A percentile compares a stretch with the other conserved stretches of the same genome.
These are phyloP conservation scores for Gnetum montanum DNA, from an alignment of 75 land plant genomes.

Conservation along the genomic window DNA sequence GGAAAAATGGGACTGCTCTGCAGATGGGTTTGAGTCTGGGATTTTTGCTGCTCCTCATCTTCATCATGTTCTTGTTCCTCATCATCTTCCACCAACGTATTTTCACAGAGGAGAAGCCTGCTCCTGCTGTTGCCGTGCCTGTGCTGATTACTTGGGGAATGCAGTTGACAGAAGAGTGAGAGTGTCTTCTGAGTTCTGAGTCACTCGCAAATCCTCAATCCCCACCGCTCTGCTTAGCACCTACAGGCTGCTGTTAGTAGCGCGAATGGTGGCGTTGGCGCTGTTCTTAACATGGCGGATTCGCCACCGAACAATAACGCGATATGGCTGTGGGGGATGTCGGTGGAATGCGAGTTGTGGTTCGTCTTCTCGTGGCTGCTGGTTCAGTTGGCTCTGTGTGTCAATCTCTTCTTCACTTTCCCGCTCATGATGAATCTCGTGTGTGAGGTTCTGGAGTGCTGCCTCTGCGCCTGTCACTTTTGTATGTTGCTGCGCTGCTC, in stretches of 20 bases:
- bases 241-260: slow-evolving; percentile 42
- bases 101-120: too few relatives aligned
- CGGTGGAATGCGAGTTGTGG: slow-evolving; percentile 87
- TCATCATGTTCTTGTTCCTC: too few relatives aligned
- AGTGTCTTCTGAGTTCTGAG: too few relatives aligned
- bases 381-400: slow-evolving; percentile 31
- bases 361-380: slow-evolving; percentile 94
- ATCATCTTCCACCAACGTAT: too few relatives aligned
- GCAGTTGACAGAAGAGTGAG: too few relatives aligned
- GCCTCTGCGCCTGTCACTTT: slow-evolving; percentile 6
- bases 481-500: slow-evolving; percentile 12
- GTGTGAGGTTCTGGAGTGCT: slow-evolving; percentile 29
- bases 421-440: slow-evolving; percentile 46
- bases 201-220: too few relatives aligned
- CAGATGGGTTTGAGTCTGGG: too few relatives aligned
- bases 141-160: too few relatives aligned
- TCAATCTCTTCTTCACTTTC: slow-evolving; percentile 35
- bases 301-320: slow-evolving; percentile 68
- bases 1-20: too few relatives aligned
- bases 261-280: slow-evolving; percentile 41
- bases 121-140: too few relatives aligned
- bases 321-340: slow-evolving; percentile 89
- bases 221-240: too few relatives aligned
- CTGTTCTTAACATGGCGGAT: slow-evolving; percentile 76
- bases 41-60: too few relatives aligned